Base-by-base conservation (phyloP, 306 rosid species). In the Benincasa hispida region DNA sequence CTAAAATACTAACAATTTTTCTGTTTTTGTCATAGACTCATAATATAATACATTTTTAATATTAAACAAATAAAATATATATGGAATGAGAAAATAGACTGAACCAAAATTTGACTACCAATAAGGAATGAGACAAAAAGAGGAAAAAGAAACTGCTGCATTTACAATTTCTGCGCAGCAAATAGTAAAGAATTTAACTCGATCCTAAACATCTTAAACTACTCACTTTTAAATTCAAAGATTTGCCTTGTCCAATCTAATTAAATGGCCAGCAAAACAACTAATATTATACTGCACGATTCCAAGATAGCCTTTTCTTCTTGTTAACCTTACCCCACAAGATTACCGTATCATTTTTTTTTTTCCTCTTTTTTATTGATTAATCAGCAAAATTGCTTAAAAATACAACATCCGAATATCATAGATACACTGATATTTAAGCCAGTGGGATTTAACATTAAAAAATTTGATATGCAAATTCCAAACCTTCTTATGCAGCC, bases 401-500 rank as follows among this genome's bases (percentile, higher is more conserved):
- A 45, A 45, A 45, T 45, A 45, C 18, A 14, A 12, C 51, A 45
- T 45, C 51, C 5, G 51, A 45, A 13, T 45, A 12, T 45, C 51
- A 13, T 45, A 45, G 18, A 45, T 45, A 12, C 10, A n/a, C n/a
- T n/a, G n/a, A n/a, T n/a, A n/a, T n/a, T n/a, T 45, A 45, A 45
- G 15, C 50, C 50, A 12, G 51, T 0, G 51, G 5, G 13, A 45
- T 45, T 12, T 45, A 41, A 41, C 47, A 41, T 9, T 41, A 41
- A 10, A 41, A 41, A 41, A 1, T 41, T 10, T 9, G 47, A 41
- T 9, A 41, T 41, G 10, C 10, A 32, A 4, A 1, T 7, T 57
- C 15, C 70, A 41, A 62, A 92, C 97, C 96, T 93, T 84, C 83
- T 81, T 17, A 93, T 83, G 21, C 48, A 79, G 70, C 98, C 96